Evolutionary conservation across 768 basidiomycete species (phyloP), one percentile per base, ranked within the genome.

Genomic region (Suillus cothurnatus): DNA sequence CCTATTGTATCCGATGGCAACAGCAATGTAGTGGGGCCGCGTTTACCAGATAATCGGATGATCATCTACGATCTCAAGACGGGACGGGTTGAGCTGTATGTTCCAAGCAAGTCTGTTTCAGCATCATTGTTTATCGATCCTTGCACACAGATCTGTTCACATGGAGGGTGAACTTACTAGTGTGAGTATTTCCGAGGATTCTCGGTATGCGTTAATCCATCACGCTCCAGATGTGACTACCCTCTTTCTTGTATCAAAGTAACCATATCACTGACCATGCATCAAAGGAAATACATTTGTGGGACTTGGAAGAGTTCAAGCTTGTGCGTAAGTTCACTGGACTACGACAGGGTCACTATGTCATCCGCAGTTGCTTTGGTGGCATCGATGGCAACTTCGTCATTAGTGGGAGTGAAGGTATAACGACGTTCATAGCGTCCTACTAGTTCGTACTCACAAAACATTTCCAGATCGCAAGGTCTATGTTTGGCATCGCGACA

Each of bases 331-430:
- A 89, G 77, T 97, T 91, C 73, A 86, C 87, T 4, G 97, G 95
- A 9, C 96, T 97, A 67, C 85, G 84, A 38, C 94, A 97, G 75
- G 87, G 88, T 2, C 83, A 85, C 34, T 92, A 94, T 76, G 88
- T 97, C 67, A 92, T 99, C 66, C 87, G 94, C 65, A 94, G 93
- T 75, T 96, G 94, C 73, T 98, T 99, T 77, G 97, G 96, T 34
- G 96, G 97, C 34, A 81, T 89, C 61, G 88, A 92, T 71, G 90
- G 89, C 61, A 93, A 91, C 73, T 95, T 96, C 73, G 85, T 99
- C 61, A 86, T 94, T 66, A 95, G 93, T 72, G 97, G 97, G 26
- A 97, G 95, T 72, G 97, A 98, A 88, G 97, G 97, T 94, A 68
- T 61, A 85, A 41, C 17, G 11, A 43, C 61, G 4, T 34, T 49